These are phyloP conservation scores for Platanus orientalis DNA, from an alignment of 164 flowering plant species.

Conservation along the genomic window DNA sequence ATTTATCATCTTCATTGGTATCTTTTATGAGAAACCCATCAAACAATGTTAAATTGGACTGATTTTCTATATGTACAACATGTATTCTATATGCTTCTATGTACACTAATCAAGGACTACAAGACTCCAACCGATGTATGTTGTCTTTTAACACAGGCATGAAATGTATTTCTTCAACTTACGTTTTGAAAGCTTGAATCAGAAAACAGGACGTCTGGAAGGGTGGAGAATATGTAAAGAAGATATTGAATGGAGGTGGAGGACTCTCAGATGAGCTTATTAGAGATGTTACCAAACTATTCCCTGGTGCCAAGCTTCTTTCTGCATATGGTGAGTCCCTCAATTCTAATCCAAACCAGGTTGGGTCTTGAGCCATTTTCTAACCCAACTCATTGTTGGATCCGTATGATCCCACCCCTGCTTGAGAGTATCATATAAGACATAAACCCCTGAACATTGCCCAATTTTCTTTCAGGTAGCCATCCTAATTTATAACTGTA, in stretches of 20 bases:
- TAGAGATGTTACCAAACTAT: constrained; percentile 37
- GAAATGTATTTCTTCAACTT: not conserved
- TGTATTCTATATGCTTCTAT: not conserved
- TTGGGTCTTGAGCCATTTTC: not conserved
- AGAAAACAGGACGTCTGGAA: constrained; percentile 36
- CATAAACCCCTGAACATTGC: too few species aligned
- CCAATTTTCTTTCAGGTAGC: too few species aligned
- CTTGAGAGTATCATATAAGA: too few species aligned
- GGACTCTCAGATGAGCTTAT: constrained; percentile 49
- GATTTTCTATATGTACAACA: not conserved
- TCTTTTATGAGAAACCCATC: too few species aligned
- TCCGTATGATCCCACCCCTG: too few species aligned
- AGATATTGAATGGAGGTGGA: constrained; percentile 92
- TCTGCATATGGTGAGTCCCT: constrained; percentile 78
- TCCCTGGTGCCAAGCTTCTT: constrained; percentile 67
- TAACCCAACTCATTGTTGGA: not conserved
- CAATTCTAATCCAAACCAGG: constrained; percentile 1
- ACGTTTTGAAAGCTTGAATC: constrained; percentile 8
- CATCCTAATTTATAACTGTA: not conserved
- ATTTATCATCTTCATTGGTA: too few species aligned
- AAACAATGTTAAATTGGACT: too few species aligned
- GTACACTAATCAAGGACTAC: too few species aligned
- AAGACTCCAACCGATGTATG: not conserved
- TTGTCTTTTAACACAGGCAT: not conserved
- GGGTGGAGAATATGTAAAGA: constrained; percentile 42